Base-by-base conservation (phyloP, 345 rosid genomes). In the Durio zibethinus region DNA sequence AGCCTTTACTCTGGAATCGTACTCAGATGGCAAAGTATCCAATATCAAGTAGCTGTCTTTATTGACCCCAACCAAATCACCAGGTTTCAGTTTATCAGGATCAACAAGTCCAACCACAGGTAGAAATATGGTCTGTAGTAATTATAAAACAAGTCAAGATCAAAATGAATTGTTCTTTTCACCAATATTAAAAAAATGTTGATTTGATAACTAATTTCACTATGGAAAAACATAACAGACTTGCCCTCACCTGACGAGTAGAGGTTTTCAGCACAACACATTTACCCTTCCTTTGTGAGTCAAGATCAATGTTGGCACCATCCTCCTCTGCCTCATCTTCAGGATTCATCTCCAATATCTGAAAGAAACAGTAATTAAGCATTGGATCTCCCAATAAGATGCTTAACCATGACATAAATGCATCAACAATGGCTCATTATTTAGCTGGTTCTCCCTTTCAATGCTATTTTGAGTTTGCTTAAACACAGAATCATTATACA, bases 241-340 rank as follows among this genome's bases (percentile, higher is more conserved):
- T 4, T 35, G 35, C 23, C 59, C 78, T 79, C 72, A 94, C 99
- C 92, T 97, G 99, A 23, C 98, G 95, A 12, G 99, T 97, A 45
- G 99, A 97, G 5, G 99, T 97, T 84, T 97, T 97, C 81, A 97
- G 80, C 33, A 97, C 99, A 29, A 97, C 98, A 84, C 99, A 97
- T 87, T 97, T 94, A 10, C 99, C 99, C 84, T 97, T 97, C 80
- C 99, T 89, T 72, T 94, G 99, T 0, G 99, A 97, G 76, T 97
- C 99, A 76, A 97, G 99, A 87, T 97, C 99, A 79, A 97, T 89
- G 78, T 97, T 97, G 9, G 99, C 99, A 69, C 99, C 99, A 77
- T 97, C 99, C 83, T 97, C 99, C 87, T 97, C 99, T 38, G 94
- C 98, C 75, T 94, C 99, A 23, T 94, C 98, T 67, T 94, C 99